Percentiles rank a stretch among this genome's conserved stretches.
Conservation (phyloP, 2,329 filamentous ascomycete species). For the Zasmidium citrigriseum region DNA sequence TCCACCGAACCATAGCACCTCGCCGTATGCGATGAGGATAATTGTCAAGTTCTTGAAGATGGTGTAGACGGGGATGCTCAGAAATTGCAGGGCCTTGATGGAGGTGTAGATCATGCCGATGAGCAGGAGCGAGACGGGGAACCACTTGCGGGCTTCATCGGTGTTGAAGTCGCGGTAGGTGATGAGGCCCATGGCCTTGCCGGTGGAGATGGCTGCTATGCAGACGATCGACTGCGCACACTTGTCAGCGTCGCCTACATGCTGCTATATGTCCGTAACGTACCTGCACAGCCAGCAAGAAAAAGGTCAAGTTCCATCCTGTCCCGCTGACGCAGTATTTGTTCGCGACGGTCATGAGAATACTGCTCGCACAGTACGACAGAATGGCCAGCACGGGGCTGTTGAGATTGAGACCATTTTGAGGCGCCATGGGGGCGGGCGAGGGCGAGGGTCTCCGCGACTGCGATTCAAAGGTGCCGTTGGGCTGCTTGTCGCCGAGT, state of each 20-base stretch:
- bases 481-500: slow-evolving; percentile 63
- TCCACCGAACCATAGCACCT: slow-evolving; percentile 97
- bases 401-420: slow-evolving; percentile 51
- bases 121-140: slow-evolving; percentile 90
- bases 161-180: slow-evolving; percentile 80
- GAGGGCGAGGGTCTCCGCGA: slow-evolving; percentile 15
- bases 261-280: slow-evolving; percentile 30
- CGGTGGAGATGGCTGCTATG: slow-evolving; percentile 76
- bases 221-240: slow-evolving; percentile 76
- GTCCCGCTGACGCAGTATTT: slow-evolving; percentile 94
- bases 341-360: slow-evolving; percentile 99
- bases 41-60: slow-evolving; percentile 99
- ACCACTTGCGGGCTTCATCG: slow-evolving; percentile 94
- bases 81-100: slow-evolving; percentile 91
- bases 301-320: slow-evolving; percentile 94
- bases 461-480: slow-evolving; percentile 47
- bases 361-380: slow-evolving; percentile 92
- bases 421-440: slow-evolving; percentile 54
- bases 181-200: slow-evolving; percentile 81
- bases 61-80: slow-evolving; percentile 97
- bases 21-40: slow-evolving; percentile 96
- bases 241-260: slow-evolving; percentile 14
- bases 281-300: slow-evolving; percentile 92
- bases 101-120: slow-evolving; percentile 99
- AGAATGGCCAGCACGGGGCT: slow-evolving; percentile 79